Evolutionary conservation across 2,329 filamentous ascomycete genomes (phyloP).

Genomic region (Colletotrichum chlorophyti): DNA sequence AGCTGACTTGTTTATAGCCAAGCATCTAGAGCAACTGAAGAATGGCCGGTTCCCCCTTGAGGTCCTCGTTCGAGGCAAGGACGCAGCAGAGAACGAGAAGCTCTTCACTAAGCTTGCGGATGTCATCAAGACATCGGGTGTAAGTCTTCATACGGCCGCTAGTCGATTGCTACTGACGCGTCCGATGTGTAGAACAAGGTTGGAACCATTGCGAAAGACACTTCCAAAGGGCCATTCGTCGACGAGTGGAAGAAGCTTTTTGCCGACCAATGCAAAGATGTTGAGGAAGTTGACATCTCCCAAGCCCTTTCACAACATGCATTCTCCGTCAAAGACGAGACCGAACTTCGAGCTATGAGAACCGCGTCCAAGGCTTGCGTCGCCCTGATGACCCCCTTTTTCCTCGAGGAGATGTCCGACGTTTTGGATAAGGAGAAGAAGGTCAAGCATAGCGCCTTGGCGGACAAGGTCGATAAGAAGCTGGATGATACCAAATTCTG

Average conservation of each 20-base stretch:
- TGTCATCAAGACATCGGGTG: constrained; percentile 85
- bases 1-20: constrained; percentile 63
- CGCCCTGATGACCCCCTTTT: constrained; percentile 93
- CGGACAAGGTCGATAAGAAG: constrained; percentile 88
- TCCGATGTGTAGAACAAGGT: constrained; percentile 75
- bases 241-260: constrained; percentile 95
- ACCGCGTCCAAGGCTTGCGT: constrained; percentile 94
- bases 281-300: constrained; percentile 88
- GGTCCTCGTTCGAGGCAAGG: constrained; percentile 89
- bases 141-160: constrained; percentile 53
- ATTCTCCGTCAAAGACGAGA: constrained; percentile 93
- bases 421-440: constrained; percentile 97
- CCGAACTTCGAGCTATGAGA: constrained; percentile 90
- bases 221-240: constrained; percentile 84
- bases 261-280: constrained; percentile 78
- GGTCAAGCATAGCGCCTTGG: constrained; percentile 85
- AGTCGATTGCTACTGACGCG: constrained; percentile 10
- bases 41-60: constrained; percentile 92
- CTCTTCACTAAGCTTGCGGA: constrained; percentile 85
- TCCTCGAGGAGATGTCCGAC: constrained; percentile 97
- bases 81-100: constrained; percentile 89
- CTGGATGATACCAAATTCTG: constrained; percentile 95
- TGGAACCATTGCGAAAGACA: constrained; percentile 85
- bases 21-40: constrained; percentile 91
- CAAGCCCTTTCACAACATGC: constrained; percentile 81